Evolutionary conservation across 75 land plant species (phyloP).

Genomic region (Pinus taeda): DNA sequence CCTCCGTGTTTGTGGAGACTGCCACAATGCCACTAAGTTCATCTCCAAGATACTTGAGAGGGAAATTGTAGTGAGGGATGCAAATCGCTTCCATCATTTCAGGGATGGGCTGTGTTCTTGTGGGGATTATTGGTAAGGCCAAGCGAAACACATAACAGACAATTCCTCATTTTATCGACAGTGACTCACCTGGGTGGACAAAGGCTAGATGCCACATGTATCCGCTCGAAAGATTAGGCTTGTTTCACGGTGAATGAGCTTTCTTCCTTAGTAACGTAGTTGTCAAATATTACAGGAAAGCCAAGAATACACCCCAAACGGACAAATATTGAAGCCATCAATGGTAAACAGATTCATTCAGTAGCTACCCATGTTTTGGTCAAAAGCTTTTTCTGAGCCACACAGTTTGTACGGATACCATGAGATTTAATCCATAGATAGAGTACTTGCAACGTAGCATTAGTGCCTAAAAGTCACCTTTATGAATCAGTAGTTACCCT

Average conservation of each 20-base stretch:
- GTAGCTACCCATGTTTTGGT: not conserved
- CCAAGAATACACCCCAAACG: not conserved
- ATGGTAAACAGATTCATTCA: not conserved
- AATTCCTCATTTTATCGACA: not conserved
- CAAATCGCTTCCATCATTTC: not conserved
- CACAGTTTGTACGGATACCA: not conserved
- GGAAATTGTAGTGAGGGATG: conserved; percentile 6
- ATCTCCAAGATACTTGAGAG: not conserved
- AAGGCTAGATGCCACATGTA: not conserved
- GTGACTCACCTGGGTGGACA: not conserved
- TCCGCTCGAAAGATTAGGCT: not conserved
- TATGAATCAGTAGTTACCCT: too few species aligned
- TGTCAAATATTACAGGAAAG: not conserved
- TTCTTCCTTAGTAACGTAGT: not conserved
- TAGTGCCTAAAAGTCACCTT: too few species aligned
- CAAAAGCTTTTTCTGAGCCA: not conserved
- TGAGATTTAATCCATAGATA: too few species aligned
- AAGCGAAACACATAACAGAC: not conserved
- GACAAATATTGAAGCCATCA: not conserved
- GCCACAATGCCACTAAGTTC: not conserved
- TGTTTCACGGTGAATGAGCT: not conserved
- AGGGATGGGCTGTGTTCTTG: not conserved
- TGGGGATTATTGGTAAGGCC: conserved; percentile 5
- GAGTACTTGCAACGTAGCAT: too few species aligned
- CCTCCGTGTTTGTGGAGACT: not conserved